Percentiles rank a stretch among this genome's conserved stretches.
Evolutionary conservation across 148 eudicot species (phyloP).

Genomic region (Pouteria glomerata): DNA sequence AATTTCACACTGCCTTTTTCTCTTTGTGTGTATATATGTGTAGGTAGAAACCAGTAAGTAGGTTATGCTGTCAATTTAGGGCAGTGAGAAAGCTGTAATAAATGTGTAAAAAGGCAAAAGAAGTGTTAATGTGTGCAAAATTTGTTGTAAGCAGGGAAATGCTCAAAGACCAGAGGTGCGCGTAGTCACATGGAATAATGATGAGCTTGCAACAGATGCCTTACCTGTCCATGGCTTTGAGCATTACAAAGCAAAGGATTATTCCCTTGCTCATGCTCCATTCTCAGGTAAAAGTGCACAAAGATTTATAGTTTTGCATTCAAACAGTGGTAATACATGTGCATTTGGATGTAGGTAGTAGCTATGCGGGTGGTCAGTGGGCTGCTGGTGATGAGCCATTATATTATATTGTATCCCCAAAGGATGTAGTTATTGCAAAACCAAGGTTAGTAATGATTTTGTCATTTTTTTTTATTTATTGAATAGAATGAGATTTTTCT

Average conservation of each 20-base stretch:
- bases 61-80: not conserved
- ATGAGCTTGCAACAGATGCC: conserved; percentile 97
- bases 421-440: conserved; percentile 93
- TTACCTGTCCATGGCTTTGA: conserved; percentile 93
- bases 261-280: conserved; percentile 85
- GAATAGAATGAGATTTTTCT: not conserved
- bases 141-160: conserved; percentile 53
- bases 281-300: conserved; percentile 58
- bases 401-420: conserved; percentile 92
- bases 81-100: conserved; percentile 2
- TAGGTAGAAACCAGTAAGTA: not conserved
- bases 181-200: conserved; percentile 92
- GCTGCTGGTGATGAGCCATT: conserved; percentile 95
- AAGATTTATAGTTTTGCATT: conserved; percentile 5
- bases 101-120: too few relatives aligned
- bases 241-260: conserved; percentile 96
- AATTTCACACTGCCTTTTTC: not conserved
- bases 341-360: conserved; percentile 58
- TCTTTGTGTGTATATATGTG: too few relatives aligned
- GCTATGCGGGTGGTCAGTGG: conserved; percentile 91
- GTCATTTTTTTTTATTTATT: not conserved
- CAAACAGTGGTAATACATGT: conserved; percentile 6
- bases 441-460: conserved; percentile 57
- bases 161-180: conserved; percentile 99
- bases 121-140: conserved; percentile 10